These are phyloP conservation scores for Tagetes patula DNA, from an alignment of 129 eudicot species.

Conservation along the genomic window DNA sequence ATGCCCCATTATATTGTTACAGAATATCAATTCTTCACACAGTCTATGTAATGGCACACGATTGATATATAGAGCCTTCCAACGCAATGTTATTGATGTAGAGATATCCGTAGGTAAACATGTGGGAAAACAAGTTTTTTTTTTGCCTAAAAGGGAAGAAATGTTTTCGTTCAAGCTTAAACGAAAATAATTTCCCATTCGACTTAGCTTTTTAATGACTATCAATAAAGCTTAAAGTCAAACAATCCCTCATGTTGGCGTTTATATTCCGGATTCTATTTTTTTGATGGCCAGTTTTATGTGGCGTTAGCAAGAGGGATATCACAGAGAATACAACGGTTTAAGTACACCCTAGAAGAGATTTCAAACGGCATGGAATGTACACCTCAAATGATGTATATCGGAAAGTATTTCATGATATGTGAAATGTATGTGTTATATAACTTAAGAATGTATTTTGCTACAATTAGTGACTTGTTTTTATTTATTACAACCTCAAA, in stretches of 20 bases:
- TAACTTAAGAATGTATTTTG: too few relatives aligned
- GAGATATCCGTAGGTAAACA: neutral
- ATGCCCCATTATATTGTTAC: too few relatives aligned
- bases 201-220: slow-evolving; percentile 5
- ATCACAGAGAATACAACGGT: neutral
- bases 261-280: neutral
- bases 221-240: neutral
- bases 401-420: neutral
- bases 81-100: too few relatives aligned
- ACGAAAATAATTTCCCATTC: neutral
- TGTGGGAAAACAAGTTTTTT: neutral
- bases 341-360: neutral
- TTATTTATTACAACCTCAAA: too few relatives aligned
- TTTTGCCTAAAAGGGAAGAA: neutral
- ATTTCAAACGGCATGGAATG: neutral
- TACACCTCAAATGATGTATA: slow-evolving; percentile 1
- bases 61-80: too few relatives aligned
- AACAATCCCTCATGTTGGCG: neutral
- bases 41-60: too few relatives aligned
- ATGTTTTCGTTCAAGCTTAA: neutral
- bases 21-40: too few relatives aligned
- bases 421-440: neutral
- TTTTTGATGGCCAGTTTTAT: neutral
- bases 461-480: too few relatives aligned
- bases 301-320: neutral